Evolutionary conservation across 2,329 filamentous ascomycete genomes (phyloP).

Genomic region (Chaetoscypha palmicola): DNA sequence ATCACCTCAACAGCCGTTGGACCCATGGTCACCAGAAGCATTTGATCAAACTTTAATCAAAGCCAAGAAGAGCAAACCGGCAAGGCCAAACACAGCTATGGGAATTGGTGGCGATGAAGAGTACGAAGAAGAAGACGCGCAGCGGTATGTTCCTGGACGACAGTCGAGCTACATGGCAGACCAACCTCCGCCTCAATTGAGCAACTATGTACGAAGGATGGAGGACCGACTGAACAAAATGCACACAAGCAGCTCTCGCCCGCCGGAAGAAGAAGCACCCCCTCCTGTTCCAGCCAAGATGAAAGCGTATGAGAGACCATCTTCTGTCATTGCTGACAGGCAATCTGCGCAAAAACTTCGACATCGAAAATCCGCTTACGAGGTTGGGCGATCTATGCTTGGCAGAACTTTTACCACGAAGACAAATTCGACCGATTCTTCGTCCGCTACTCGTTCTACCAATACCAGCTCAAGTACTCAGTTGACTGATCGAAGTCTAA

Average conservation of each 20-base stretch:
- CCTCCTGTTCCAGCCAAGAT: constrained; percentile 41
- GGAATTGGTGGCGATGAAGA: constrained; percentile 52
- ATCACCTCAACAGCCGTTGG: constrained; percentile 50
- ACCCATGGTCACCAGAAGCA: constrained; percentile 87
- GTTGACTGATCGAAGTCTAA: constrained; percentile 75
- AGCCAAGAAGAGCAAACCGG: constrained; percentile 28
- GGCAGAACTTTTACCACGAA: constrained; percentile 82
- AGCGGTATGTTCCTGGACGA: constrained; percentile 14
- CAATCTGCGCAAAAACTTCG: constrained; percentile 42
- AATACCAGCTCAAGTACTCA: constrained; percentile 63
- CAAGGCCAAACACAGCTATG: constrained; percentile 65
- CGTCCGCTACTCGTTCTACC: constrained; percentile 62
- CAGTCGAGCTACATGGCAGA: constrained; percentile 38
- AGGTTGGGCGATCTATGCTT: constrained; percentile 62
- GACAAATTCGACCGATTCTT: constrained; percentile 74
- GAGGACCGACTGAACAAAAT: constrained; percentile 59
- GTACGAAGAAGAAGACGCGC: constrained; percentile 42
- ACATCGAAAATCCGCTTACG: constrained; percentile 69
- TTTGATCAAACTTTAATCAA: constrained; percentile 49
- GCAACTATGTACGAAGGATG: constrained; percentile 88
- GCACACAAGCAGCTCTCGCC: constrained; percentile 20
- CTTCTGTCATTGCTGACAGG: constrained; percentile 45
- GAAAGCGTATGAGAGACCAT: constrained; percentile 44
- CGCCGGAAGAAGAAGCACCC: constrained; percentile 16
- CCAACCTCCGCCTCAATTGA: constrained; percentile 61